Base-by-base conservation (phyloP, 495 filamentous ascomycete species). In the Penicillium cosmopolitanum region DNA sequence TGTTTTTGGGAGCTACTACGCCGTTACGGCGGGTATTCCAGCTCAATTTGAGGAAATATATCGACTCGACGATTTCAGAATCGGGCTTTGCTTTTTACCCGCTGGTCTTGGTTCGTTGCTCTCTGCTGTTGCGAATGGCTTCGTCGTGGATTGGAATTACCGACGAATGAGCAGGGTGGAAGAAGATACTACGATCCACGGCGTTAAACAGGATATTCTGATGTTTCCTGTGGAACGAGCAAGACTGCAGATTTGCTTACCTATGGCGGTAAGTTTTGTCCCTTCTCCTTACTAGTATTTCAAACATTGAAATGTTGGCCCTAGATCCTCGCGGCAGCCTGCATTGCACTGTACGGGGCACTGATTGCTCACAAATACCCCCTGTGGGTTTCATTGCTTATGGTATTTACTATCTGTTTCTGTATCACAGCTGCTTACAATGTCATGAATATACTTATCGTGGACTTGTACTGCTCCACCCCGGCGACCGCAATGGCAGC, bases 81-180 rank as follows among this genome's bases (percentile, higher is more conserved):
- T 80, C 33, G 76, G 78, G 2, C 61, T 78, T 8, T 58, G 68
- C 42, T 79, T 71, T 23, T 68, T 74, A 4, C 73, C 79, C 0
- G 66, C 73, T 5, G 75, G 73, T 0, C 18, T 72, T 0, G 75
- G 93, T 44, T 93, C 91, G 33, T 83, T 96, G 4, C 9, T 67
- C 25, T 66, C 93, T 88, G 68, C 91, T 84, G 65, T 89, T 89
- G 65, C 91, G 61, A 92, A 94, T 74, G 93, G 93, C 57, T 86
- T 92, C 69, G 44, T 81, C 2, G 64, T 85, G 2, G 80, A 84
- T 57, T 79, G 77, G 75, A 79, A 82, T 51, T 83, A 78, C 55
- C 66, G 75, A 11, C 73, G 75, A 13, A 57, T 69, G 25, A 68
- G 67, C 16, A 3, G 36, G 9, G 21, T 28, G 25, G 12, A 48